Base-by-base conservation (phyloP, 1,139 yeast genomes). In the Saccharomyces pastorianus region DNA sequence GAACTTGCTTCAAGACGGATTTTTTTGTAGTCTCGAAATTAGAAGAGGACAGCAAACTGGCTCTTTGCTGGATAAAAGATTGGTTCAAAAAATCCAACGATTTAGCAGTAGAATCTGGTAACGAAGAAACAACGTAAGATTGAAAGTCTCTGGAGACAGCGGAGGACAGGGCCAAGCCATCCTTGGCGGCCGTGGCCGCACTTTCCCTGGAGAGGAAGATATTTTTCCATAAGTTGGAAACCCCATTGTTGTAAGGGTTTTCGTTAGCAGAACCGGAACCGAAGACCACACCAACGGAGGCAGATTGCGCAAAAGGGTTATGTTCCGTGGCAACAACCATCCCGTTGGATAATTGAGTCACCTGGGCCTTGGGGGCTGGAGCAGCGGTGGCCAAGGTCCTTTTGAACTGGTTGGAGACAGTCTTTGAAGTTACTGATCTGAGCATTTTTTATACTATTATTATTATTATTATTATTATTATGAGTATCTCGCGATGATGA, bases 201-300 rank as follows among this genome's bases (percentile, higher is more conserved):
- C 53, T 51, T 47, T 62, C 61, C 56, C 66, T 66, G 34, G 75
- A 72, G 41, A 69, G 67, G 68, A 84, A 76, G 44, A 79, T 70
- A 60, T 77, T 74, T 69, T 85, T 73, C 62, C 84, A 76, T 65
- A 86, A 74, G 58, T 86, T 81, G 54, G 91, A 79, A 55, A 84
- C 80, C 80, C 95, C 95, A 63, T 86, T 85, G 75, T 83, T 83
- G 80, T 82, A 85, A 53, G 87, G 78, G 73, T 84, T 86, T 73
- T 86, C 95, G 53, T 86, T 73, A 71, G 90, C 78, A 53, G 91
- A 83, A 69, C 95, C 95, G 53, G 89, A 87, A 59, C 85, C 85
- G 66, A 78, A 74, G 71, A 78, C 86, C 55, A 85, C 72, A 71
- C 93, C 93, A 60, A 85, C 76, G 42, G 88, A 76, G 46, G 88